Evolutionary conservation across 2,329 filamentous ascomycete genomes (phyloP), one percentile per base, ranked within the genome.

Genomic region (Leptographium radiaticola): DNA sequence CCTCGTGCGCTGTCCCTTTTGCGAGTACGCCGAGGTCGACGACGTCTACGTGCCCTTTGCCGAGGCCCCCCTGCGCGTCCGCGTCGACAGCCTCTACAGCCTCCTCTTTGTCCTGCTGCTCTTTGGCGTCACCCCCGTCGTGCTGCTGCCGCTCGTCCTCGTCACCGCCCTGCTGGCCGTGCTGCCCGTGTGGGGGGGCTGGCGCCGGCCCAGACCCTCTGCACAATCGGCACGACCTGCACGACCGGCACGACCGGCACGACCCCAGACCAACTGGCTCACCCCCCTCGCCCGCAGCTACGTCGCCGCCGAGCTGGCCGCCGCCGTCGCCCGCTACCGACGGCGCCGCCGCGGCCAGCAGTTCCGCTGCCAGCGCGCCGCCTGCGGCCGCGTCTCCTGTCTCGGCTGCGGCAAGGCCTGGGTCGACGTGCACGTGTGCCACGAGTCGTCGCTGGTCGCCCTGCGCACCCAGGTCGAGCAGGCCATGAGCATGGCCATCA

Each of bases 401-500:
- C 79, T 94, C 42, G 80, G 79, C 43, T 98, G 93, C 67, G 75
- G 76, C 58, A 91, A 91, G 60, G 75, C 80, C 15, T 97, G 91
- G 91, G 75, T 78, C 38, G 89, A 97, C 65, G 83, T 91, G 2
- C 93, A 98, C 68, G 79, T 86, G 54, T 97, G 93, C 70, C 86
- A 94, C 72, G 89, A 94, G 64, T 88, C 86, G 0, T 83, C 86
- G 44, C 80, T 86, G 51, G 79, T 89, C 15, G 87, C 89, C 7
- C 78, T 97, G 33, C 86, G 91, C 52, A 89, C 88, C 1, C 87
- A 91, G 59, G 84, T 97, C 59, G 93, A 97, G 70, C 85, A 89
- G 60, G 91, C 90, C 53, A 93, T 94, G 74, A 95, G 90, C 58
- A 83, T 90, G 65, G 91, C 91, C 30, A 83, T 97, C 66, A 98